Base-by-base conservation (phyloP, 2,329 filamentous ascomycete species). In the Diaporthe capsici region DNA sequence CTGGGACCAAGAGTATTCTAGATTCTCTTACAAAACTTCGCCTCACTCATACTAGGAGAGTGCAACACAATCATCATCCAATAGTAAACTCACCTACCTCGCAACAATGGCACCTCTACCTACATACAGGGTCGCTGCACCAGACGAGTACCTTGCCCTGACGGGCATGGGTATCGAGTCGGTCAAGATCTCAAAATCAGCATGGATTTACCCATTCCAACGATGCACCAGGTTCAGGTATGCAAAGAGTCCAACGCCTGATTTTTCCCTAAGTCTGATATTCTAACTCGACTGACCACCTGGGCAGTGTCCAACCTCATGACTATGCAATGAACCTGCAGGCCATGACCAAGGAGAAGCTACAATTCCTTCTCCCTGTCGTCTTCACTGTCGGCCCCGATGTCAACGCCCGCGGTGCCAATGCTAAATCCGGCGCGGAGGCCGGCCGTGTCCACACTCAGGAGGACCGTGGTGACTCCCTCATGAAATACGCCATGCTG, bases 341-440 rank as follows among this genome's bases (percentile, higher is more conserved):
- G 82, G 95, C 95, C 74, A 98, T 97, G 95, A 97, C 95, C 25
- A 91, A 93, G 80, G 95, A 97, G 86, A 97, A 97, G 83, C 89
- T 97, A 4, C 94, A 96, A 78, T 96, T 97, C 82, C 88, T 92
- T 7, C 89, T 97, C 0, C 95, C 94, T 3, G 94, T 95, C 15
- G 94, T 97, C 77, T 97, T 97, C 85, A 97, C 95, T 51, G 93
- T 97, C 76, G 95, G 95, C 20, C 95, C 95, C 0, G 92, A 95
- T 77, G 91, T 96, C 77, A 92, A 93, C 77, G 84, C 86, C 55
- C 86, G 89, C 39, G 89, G 89, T 13, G 86, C 85, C 67, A 88
- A 89, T 78, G 78, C 82, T 12, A 70, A 77, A 58, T 34, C 77
- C 5, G 80, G 15, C 6, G 51, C 9, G 34, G 25, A 47, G 3